phyloP scores from a whole-genome alignment of 495 filamentous ascomycete species.

The Daldinia childiae region DNA sequence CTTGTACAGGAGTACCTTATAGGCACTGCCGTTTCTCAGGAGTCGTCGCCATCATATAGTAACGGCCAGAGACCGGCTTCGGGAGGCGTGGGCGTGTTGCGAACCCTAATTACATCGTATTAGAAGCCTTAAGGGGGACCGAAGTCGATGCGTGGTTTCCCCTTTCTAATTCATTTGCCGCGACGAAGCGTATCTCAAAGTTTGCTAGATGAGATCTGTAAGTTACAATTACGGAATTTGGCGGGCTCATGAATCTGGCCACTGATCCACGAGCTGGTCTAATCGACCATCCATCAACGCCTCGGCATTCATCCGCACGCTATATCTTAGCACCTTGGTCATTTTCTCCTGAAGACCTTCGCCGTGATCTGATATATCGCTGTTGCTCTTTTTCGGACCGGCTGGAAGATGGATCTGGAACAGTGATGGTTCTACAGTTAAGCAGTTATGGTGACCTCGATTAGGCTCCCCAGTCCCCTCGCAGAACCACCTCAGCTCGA shows the following conservation, averaged over 20 bases:
- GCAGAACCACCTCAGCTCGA: conserved; percentile 45
- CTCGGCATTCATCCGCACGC: conserved; percentile 48
- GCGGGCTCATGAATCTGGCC: conserved; percentile 31
- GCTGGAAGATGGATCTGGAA: conserved; percentile 45
- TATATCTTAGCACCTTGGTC: conserved; percentile 45
- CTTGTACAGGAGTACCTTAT: neutral
- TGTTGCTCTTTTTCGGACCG: conserved; percentile 40
- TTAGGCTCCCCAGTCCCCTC: conserved; percentile 38
- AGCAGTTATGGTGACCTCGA: conserved; percentile 40
- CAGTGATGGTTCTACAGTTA: conserved; percentile 45
- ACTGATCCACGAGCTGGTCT: conserved; percentile 43
- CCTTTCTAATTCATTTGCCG: neutral
- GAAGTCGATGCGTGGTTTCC: neutral
- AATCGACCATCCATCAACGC: conserved; percentile 39
- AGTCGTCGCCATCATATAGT: neutral
- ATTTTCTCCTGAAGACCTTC: conserved; percentile 30
- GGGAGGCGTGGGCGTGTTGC: no score
- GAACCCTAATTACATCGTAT: neutral
- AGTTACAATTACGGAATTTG: neutral
- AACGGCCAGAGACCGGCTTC: neutral
- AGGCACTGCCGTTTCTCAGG: neutral
- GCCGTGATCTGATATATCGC: conserved; percentile 48
- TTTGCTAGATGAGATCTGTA: neutral
- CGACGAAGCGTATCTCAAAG: neutral
- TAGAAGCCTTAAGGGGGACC: neutral